These are phyloP conservation scores for Rhynchospora breviuscula DNA, from an alignment of 176 grass and related monocot genomes.

Conservation along the genomic window DNA sequence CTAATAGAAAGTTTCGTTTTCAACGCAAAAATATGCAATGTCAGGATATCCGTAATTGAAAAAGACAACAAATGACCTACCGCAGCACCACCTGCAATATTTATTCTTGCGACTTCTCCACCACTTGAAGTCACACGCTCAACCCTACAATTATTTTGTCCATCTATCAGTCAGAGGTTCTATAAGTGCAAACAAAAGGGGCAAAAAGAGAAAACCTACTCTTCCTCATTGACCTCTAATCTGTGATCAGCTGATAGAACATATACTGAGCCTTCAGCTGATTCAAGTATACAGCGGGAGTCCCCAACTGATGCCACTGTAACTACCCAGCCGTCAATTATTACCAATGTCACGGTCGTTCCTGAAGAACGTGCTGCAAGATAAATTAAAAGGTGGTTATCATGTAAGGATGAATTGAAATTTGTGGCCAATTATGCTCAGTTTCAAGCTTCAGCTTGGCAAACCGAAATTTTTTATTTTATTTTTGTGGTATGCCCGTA, in stretches of 20 bases:
- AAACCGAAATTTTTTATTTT: background rate
- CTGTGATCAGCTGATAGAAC: slow-evolving; percentile 81
- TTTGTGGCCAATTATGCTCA: background rate
- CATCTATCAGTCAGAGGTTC: background rate
- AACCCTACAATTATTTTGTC: slow-evolving; percentile 48
- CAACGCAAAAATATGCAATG: background rate
- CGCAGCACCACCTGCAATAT: slow-evolving; percentile 70
- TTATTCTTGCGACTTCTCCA: slow-evolving; percentile 93
- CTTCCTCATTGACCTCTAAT: slow-evolving; percentile 74
- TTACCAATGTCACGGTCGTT: slow-evolving; percentile 89
- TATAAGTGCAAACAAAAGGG: background rate
- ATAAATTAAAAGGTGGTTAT: background rate
- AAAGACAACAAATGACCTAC: slow-evolving; percentile 35
- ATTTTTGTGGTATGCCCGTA: background rate
- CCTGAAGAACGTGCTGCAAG: slow-evolving; percentile 76
- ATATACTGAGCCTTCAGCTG: slow-evolving; percentile 76
- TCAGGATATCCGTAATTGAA: background rate
- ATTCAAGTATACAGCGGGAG: slow-evolving; percentile 87
- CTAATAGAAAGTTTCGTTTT: background rate
- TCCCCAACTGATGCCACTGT: slow-evolving; percentile 89
- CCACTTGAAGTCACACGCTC: slow-evolving; percentile 81
- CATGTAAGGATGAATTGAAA: background rate
- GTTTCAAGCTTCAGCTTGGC: background rate
- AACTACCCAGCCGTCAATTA: slow-evolving; percentile 95
- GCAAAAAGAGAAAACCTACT: slow-evolving; percentile 46